Conservation (phyloP, 2,329 filamentous ascomycete genomes). For the Triangularia setosa region DNA sequence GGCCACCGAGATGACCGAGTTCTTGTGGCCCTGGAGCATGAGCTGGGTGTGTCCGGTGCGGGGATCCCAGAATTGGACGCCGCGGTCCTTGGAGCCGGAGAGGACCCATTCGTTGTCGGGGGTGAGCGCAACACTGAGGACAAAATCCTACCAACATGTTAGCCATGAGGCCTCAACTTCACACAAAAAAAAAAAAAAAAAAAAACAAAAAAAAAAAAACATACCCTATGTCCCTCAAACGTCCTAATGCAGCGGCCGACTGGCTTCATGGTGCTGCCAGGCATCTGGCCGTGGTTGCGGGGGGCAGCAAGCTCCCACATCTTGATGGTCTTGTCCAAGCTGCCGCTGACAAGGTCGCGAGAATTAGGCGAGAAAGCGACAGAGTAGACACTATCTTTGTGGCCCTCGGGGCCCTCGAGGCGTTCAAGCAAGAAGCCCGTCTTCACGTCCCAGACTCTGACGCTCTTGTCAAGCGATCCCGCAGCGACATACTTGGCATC, state of each 20-base stretch:
- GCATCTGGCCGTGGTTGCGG: slow-evolving; percentile 51
- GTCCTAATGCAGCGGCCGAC: slow-evolving; percentile 93
- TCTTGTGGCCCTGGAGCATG: slow-evolving; percentile 98
- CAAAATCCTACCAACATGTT: slow-evolving; percentile 68
- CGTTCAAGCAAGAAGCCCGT: slow-evolving; percentile 84
- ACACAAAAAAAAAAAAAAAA: slow-evolving; percentile 15
- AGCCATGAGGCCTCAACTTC: slow-evolving; percentile 19
- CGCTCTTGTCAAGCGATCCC: slow-evolving; percentile 94
- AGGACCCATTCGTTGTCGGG: slow-evolving; percentile 95
- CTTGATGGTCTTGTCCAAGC: slow-evolving; percentile 97
- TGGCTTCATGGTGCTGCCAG: slow-evolving; percentile 56
- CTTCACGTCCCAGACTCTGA: slow-evolving; percentile 91
- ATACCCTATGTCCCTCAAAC: slow-evolving; percentile 91
- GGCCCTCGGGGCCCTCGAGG: slow-evolving; percentile 86
- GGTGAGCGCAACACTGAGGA: slow-evolving; percentile 90
- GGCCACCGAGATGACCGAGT: slow-evolving; percentile 95
- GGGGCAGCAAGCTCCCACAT: slow-evolving; percentile 91
- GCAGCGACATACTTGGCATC: slow-evolving; percentile 93
- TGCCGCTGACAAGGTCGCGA: slow-evolving; percentile 88
- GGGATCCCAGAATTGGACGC: slow-evolving; percentile 98
- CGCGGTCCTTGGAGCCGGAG: slow-evolving; percentile 93
- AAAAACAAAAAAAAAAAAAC: slow-evolving; percentile 26
- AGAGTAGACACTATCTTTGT: slow-evolving; percentile 95
- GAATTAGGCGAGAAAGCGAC: slow-evolving; percentile 95
- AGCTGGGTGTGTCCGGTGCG: slow-evolving; percentile 89